Evolutionary conservation across 208 protist species (phyloP), one percentile per base, ranked within the genome.

Genomic region (Trypanosoma boissoni): DNA sequence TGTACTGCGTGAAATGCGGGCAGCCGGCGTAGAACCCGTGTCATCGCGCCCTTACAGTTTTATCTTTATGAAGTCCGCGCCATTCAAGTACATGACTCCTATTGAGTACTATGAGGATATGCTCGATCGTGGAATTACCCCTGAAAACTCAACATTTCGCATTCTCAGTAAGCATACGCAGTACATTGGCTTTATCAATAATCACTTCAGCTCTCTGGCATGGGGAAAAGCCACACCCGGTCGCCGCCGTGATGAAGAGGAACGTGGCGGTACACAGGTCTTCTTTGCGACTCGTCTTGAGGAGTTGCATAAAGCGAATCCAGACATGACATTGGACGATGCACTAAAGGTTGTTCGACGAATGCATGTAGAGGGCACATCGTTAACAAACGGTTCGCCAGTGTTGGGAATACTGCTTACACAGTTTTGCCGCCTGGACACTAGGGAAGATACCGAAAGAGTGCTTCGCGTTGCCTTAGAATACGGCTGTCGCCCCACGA

Each of bases 91-190:
- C 12, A 76, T 69, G 62, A 64, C 61, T 14, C 72, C 88, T 16
- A 46, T 95, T 27, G 83, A 91, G 42, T 91, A 91, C 58, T 95
- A 95, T 52, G 78, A 90, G 42, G 64, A 88, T 27, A 95, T 95
- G 88, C 68, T 95, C 3, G 86, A 92, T 72, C 90, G 87, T 66
- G 78, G 83, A 59, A 91, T 95, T 51, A 48, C 68, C 6, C 88
- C 88, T 6, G 78, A 90, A 59, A 68, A 68, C 56, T 91, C 83
- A 5, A 76, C 77, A 14, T 78, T 90, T 51, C 85, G 88, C 24
- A 86, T 95, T 37, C 55, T 95, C 46, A 88, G 80, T 72, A 90
- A 87, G 66, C 55, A 63, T 20, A 69, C 63, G 29, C 75, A 91
- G 68, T 81, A 80, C 34, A 71, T 51, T 8, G 73, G 78, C 12